These are phyloP conservation scores for Xylaria sp. DNA, from an alignment of 2,329 filamentous ascomycete species.

Conservation along the genomic window DNA sequence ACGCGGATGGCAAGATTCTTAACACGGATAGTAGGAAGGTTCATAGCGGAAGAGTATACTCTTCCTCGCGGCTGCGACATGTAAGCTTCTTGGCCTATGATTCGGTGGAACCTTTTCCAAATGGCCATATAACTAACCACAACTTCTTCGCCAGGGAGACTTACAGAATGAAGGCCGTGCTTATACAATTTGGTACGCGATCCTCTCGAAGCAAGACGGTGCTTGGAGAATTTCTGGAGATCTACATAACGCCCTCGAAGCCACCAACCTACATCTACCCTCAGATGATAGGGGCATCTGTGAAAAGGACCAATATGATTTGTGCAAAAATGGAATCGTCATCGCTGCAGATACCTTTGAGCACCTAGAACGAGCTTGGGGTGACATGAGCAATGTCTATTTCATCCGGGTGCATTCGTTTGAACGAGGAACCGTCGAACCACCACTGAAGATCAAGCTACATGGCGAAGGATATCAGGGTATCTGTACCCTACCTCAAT, in stretches of 20 bases:
- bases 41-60: slow-evolving; percentile 51
- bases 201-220: slow-evolving; percentile 45
- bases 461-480: slow-evolving; percentile 4
- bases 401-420: slow-evolving; percentile 17
- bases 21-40: slow-evolving; percentile 47
- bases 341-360: slow-evolving; percentile 42
- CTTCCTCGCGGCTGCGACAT: slow-evolving; percentile 49
- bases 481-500: slow-evolving; percentile 46
- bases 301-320: slow-evolving; percentile 47
- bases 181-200: slow-evolving; percentile 55
- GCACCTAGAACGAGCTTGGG: not conserved
- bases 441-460: slow-evolving; percentile 3
- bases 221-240: slow-evolving; percentile 48
- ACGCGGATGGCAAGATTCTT: slow-evolving; percentile 48
- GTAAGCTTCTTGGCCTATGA: slow-evolving; percentile 43
- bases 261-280: slow-evolving; percentile 51
- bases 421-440: not conserved
- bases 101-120: not conserved
- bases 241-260: slow-evolving; percentile 51
- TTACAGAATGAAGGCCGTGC: slow-evolving; percentile 48
- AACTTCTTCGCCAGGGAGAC: slow-evolving; percentile 47
- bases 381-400: slow-evolving; percentile 10
- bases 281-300: slow-evolving; percentile 43
- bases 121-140: not conserved
- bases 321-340: slow-evolving; percentile 51